A percentile compares a stretch with the other conserved stretches of the same genome.
Evolutionary conservation across 345 rosid genomes (phyloP).

Genomic region (Cardamine chenopodiifolia): DNA sequence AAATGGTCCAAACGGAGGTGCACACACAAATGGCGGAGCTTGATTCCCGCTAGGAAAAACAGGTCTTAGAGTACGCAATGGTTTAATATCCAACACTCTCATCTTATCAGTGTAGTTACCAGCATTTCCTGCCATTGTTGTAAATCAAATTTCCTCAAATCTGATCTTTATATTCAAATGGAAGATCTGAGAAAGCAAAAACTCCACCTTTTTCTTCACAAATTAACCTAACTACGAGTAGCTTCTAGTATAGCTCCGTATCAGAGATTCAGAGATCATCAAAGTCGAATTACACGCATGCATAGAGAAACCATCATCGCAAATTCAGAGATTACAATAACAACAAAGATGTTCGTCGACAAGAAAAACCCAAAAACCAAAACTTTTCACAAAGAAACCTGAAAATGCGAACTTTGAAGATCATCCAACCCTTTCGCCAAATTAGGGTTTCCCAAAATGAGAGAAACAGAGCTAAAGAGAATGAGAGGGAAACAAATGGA

Average conservation of each 20-base stretch:
- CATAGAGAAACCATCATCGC: conserved; percentile 19
- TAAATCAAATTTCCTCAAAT: background rate
- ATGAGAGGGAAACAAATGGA: conserved; percentile 37
- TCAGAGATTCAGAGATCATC: background rate
- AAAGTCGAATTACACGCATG: conserved; percentile 21
- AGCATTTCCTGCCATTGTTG: conserved; percentile 54
- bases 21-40: conserved; percentile 52
- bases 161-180: background rate
- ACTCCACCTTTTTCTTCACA: conserved; percentile 10
- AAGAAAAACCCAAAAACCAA: background rate
- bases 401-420: conserved; percentile 4
- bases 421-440: background rate
- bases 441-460: conserved; percentile 33
- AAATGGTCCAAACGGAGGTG: conserved; percentile 60
- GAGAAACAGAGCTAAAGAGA: conserved; percentile 16
- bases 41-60: conserved; percentile 52
- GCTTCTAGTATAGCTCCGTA: background rate
- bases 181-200: conserved; percentile 23
- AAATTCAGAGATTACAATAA: conserved; percentile 8
- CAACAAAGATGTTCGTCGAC: conserved; percentile 1
- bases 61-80: conserved; percentile 70
- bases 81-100: conserved; percentile 75
- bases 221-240: conserved; percentile 12
- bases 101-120: conserved; percentile 54
- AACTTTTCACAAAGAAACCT: conserved; percentile 3